Evolutionary conservation across 2,329 filamentous ascomycete genomes (phyloP).

Genomic region (Trichophyton simii): DNA sequence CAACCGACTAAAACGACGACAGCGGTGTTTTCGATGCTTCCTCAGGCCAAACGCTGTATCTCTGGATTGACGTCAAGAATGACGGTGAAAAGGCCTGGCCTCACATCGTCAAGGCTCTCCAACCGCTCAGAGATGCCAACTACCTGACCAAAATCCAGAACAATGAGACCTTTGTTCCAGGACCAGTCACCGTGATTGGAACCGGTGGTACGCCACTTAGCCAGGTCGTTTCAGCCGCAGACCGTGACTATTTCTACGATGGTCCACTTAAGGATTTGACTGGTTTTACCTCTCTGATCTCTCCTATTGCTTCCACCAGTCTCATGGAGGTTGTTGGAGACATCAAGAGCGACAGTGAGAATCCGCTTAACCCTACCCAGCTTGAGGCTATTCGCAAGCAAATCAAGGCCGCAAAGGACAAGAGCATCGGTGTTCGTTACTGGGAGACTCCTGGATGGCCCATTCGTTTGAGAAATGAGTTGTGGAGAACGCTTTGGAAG

Average conservation of each 20-base stretch:
- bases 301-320: constrained; percentile 43
- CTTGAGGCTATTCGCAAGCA: constrained; percentile 40
- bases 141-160: constrained; percentile 43
- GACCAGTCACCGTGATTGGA: constrained; percentile 49
- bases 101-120: constrained; percentile 42
- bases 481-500: constrained; percentile 46
- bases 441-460: constrained; percentile 52
- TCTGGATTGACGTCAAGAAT: constrained; percentile 55
- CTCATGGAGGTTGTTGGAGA: constrained; percentile 35
- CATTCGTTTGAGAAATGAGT: constrained; percentile 43
- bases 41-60: constrained; percentile 46
- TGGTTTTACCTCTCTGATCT: constrained; percentile 38
- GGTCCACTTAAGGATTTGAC: constrained; percentile 37
- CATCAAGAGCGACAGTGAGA: constrained; percentile 28
- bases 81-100: constrained; percentile 44
- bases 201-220: constrained; percentile 44
- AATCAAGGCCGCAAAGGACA: constrained; percentile 41
- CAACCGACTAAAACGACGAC: not conserved
- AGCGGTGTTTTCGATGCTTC: constrained; percentile 49
- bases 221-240: constrained; percentile 34
- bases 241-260: constrained; percentile 50
- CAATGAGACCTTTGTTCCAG: constrained; percentile 33
- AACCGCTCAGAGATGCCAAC: constrained; percentile 42
- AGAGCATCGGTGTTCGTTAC: constrained; percentile 48
- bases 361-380: constrained; percentile 29